phyloP scores from a whole-genome alignment of 2,329 filamentous ascomycete genomes.

The Aspergillus clavatus region DNA sequence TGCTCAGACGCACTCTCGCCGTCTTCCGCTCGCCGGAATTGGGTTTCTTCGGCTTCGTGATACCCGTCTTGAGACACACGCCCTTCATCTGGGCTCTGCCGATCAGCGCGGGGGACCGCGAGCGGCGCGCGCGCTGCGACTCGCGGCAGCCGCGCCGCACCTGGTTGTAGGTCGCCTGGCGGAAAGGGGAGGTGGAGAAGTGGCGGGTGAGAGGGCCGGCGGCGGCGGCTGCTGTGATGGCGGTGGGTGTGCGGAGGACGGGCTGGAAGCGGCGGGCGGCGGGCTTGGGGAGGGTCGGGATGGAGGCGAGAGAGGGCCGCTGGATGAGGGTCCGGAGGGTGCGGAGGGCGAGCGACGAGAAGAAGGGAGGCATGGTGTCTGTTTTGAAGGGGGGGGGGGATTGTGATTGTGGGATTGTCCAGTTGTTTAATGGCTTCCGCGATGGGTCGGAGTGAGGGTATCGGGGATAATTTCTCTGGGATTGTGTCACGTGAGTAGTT shows the following conservation, averaged over 20 bases:
- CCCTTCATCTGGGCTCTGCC: constrained; percentile 82
- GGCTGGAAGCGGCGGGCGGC: constrained; percentile 23
- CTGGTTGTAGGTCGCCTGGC: constrained; percentile 66
- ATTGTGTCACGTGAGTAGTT: constrained; percentile 20
- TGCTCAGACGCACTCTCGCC: constrained; percentile 82
- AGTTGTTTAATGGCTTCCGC: not conserved
- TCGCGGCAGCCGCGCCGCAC: constrained; percentile 72
- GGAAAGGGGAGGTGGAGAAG: constrained; percentile 56
- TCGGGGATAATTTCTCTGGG: constrained; percentile 14
- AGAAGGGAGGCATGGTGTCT: constrained; percentile 30
- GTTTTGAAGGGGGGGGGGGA: constrained; percentile 13
- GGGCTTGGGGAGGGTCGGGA: constrained; percentile 21
- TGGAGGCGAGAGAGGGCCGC: constrained; percentile 21
- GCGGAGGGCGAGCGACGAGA: constrained; percentile 32
- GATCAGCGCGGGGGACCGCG: constrained; percentile 78
- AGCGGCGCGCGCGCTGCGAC: constrained; percentile 74
- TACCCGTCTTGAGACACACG: constrained; percentile 90
- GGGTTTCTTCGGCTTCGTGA: constrained; percentile 95
- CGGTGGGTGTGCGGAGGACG: constrained; percentile 26
- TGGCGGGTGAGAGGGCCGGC: constrained; percentile 28
- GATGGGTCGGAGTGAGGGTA: constrained; percentile 7
- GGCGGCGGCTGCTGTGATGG: constrained; percentile 18
- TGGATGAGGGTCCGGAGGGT: constrained; percentile 31
- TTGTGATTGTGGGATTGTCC: constrained; percentile 3
- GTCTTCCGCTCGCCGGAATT: constrained; percentile 97